Evolutionary conservation across 2,329 filamentous ascomycete genomes (phyloP).

Genomic region (Rasamsonia emersonii): DNA sequence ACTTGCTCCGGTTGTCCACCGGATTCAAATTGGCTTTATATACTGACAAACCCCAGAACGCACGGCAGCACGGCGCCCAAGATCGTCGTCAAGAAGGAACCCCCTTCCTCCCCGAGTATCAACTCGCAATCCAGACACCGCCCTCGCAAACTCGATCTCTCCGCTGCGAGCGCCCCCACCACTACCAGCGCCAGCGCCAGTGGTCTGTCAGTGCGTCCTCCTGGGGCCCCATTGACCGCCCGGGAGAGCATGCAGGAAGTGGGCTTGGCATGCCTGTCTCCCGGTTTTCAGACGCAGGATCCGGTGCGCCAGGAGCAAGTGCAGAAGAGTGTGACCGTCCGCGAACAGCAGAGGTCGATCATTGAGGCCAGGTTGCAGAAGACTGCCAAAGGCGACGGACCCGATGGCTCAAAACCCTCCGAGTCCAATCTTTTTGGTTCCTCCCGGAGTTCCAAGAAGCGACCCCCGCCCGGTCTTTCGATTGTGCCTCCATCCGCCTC

Average conservation of each 20-base stretch:
- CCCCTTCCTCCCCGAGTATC: slow-evolving; percentile 69
- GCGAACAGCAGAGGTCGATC: slow-evolving; percentile 88
- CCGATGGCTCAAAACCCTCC: slow-evolving; percentile 49
- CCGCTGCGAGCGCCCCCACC: slow-evolving; percentile 33
- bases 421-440: slow-evolving; percentile 35
- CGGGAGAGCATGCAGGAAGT: slow-evolving; percentile 86
- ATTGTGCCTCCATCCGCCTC: slow-evolving; percentile 92
- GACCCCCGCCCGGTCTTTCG: slow-evolving; percentile 73
- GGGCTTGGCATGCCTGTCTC: slow-evolving; percentile 86
- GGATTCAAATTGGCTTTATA: slow-evolving; percentile 5
- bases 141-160: slow-evolving; percentile 39
- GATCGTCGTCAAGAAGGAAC: slow-evolving; percentile 95
- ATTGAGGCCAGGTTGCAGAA: slow-evolving; percentile 89
- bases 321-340: slow-evolving; percentile 84
- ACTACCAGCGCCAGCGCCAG: too few species aligned
- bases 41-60: slow-evolving; percentile 16
- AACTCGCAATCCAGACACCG: slow-evolving; percentile 50
- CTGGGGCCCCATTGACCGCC: slow-evolving; percentile 60
- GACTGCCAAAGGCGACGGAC: slow-evolving; percentile 69
- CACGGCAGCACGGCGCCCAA: slow-evolving; percentile 53
- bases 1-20: background rate
- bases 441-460: slow-evolving; percentile 39
- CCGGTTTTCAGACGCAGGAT: slow-evolving; percentile 91
- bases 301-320: slow-evolving; percentile 94
- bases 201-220: slow-evolving; percentile 56